Conservation (phyloP, 352 stramenopile species). For the Globisporangium spinosum region DNA sequence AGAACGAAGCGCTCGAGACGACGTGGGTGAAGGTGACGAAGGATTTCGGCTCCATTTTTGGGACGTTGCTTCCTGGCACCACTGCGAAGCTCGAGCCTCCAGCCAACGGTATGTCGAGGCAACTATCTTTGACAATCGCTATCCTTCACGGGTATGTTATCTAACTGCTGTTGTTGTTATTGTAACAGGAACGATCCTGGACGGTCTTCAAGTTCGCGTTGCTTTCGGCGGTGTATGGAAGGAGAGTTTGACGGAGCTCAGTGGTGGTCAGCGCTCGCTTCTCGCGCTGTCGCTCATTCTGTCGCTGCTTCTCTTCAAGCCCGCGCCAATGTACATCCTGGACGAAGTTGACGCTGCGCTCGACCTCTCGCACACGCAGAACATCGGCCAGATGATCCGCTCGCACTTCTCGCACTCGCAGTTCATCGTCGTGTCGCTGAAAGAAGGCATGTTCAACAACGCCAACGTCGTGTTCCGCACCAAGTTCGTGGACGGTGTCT, state of each 20-base stretch:
- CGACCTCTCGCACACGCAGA: constrained; percentile 99
- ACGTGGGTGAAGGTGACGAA: constrained; percentile 99
- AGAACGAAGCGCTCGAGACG: constrained; percentile 94
- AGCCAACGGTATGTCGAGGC: constrained; percentile 59
- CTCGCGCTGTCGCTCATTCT: constrained; percentile 98
- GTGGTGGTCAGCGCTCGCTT: constrained; percentile 98
- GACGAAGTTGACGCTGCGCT: constrained; percentile 99
- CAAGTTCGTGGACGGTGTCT: constrained; percentile 99
- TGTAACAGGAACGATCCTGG: constrained; percentile 69
- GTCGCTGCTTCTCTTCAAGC: constrained; percentile 98
- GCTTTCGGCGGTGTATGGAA: constrained; percentile 99
- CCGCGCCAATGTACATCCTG: constrained; percentile 99
- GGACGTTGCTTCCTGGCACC: constrained; percentile 95
- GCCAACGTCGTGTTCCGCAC: constrained; percentile 99
- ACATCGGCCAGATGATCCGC: constrained; percentile 99
- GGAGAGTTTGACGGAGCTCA: constrained; percentile 98
- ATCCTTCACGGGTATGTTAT: background rate
- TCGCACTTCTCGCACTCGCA: constrained; percentile 99
- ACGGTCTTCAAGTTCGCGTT: constrained; percentile 98
- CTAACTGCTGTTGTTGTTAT: background rate
- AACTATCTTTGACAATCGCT: background rate
- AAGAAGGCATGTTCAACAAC: constrained; percentile 99
- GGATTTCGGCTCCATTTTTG: constrained; percentile 99
- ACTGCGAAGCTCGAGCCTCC: constrained; percentile 97
- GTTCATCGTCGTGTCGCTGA: constrained; percentile 99